Base-by-base conservation (phyloP, 2,329 filamentous ascomycete genomes). In the Fusarium odoratissimum region DNA sequence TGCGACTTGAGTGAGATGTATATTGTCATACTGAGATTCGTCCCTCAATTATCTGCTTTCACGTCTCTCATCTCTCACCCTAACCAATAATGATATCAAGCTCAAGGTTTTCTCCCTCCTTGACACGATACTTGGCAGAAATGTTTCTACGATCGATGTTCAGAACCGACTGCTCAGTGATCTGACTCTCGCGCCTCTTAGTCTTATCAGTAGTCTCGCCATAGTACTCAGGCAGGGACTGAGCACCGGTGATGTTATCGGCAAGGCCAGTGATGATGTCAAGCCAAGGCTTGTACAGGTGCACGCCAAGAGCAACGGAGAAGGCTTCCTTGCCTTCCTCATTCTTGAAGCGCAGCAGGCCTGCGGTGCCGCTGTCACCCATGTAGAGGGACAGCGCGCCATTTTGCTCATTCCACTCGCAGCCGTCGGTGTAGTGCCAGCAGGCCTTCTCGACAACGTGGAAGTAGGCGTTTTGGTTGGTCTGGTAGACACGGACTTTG, bases 211-310 rank as follows among this genome's bases (percentile, higher is more conserved):
- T 59, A 1, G 55, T n/a, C 2, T 64, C 40, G 3, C 67, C 71
- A 21, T 75, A 75, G 44, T 75, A 75, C 63, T 75, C 73, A 1
- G 73, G 73, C n/a, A 75, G 16, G 5, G 72, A 73, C 42, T 64
- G 65, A 11, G 64, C 72, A 28, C 73, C 62, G 13, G 73, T 75
- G 25, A 73, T 25, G 2, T 75, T 49, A 17, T 73, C 60, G 6
- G 21, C 67, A 9, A 75, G 63, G 2, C 69, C 73, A 3, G 73
- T 73, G 8, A 75, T 38, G 14, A 38, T 69, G 31, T 75, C 73
- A 7, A 75, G 44, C 72, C 73, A 75, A 3, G 69, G 72, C 73
- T 75, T 75, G 57, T 73, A 71, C 58, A 73, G 46, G 48, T 75
- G 73, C 1, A 75, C 73, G 0, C 73, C 73, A 6, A 75, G 4